These are phyloP conservation scores for Serpula lacrymans DNA, from an alignment of 768 basidiomycete species.

Conservation along the genomic window DNA sequence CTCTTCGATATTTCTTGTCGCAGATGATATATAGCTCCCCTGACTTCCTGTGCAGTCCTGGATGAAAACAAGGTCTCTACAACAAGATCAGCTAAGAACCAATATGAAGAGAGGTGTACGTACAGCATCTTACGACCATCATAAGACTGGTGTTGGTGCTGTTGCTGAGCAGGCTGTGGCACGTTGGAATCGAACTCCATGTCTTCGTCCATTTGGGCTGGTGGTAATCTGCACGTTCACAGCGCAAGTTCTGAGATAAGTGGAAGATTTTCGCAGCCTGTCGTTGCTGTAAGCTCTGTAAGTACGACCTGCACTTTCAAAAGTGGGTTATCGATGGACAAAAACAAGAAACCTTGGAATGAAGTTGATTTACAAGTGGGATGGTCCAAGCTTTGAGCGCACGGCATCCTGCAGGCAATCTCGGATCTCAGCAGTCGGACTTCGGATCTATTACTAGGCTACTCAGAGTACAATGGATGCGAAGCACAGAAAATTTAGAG, in stretches of 20 bases:
- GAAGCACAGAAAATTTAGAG: background rate
- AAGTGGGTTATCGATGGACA: no score
- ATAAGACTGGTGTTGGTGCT: constrained; percentile 34
- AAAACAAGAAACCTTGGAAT: no score
- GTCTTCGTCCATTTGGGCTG: constrained; percentile 70
- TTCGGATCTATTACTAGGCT: constrained; percentile 28
- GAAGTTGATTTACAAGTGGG: no score
- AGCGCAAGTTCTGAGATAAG: no score
- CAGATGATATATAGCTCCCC: constrained; percentile 87
- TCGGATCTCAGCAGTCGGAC: constrained; percentile 33
- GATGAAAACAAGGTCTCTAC: constrained; percentile 89
- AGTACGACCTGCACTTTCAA: no score
- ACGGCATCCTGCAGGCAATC: constrained; percentile 33
- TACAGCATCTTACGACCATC: constrained; percentile 71
- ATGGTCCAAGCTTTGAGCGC: constrained; percentile 23
- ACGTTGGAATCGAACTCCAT: constrained; percentile 60
- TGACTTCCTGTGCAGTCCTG: constrained; percentile 95
- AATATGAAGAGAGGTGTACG: constrained; percentile 27
- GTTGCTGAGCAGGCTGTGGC: constrained; percentile 29
- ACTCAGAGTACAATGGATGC: constrained; percentile 1
- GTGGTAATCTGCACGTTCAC: no score
- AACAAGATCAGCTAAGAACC: constrained; percentile 2
- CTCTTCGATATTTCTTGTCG: constrained; percentile 93
- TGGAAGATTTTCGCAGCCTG: no score
- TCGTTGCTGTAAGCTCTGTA: no score